phyloP scores from a whole-genome alignment of 495 filamentous ascomycete species.

The Hyaloscypha finlandica region DNA sequence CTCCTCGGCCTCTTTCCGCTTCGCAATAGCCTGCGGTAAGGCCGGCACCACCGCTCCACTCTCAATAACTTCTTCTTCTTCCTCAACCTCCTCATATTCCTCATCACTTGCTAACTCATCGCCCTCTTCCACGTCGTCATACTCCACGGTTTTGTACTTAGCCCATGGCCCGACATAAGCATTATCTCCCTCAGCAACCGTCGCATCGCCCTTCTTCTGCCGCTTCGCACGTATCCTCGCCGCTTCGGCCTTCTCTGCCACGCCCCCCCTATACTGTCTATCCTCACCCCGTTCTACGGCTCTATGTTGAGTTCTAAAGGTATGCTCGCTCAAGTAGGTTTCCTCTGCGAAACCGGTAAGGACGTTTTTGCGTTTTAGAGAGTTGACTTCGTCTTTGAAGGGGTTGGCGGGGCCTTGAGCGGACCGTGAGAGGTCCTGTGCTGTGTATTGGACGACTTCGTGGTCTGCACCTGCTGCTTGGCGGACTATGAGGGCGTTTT shows the following conservation, averaged over 20 bases:
- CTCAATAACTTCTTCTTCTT: slow-evolving; percentile 51
- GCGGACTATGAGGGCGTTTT: slow-evolving; percentile 56
- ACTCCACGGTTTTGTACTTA: slow-evolving; percentile 65
- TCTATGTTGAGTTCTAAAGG: slow-evolving; percentile 79
- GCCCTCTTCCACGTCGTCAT: slow-evolving; percentile 56
- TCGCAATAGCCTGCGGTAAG: slow-evolving; percentile 56
- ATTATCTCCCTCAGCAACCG: slow-evolving; percentile 79
- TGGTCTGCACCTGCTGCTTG: slow-evolving; percentile 51
- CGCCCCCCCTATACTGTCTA: slow-evolving; percentile 41
- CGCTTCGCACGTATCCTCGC: slow-evolving; percentile 67
- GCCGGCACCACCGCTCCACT: slow-evolving; percentile 54
- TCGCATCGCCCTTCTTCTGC: slow-evolving; percentile 80
- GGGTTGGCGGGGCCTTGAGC: slow-evolving; percentile 76
- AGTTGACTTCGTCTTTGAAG: slow-evolving; percentile 64
- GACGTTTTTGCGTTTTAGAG: slow-evolving; percentile 84
- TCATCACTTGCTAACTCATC: slow-evolving; percentile 70
- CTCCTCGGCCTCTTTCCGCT: slow-evolving; percentile 59
- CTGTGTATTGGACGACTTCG: slow-evolving; percentile 65
- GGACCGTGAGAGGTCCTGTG: slow-evolving; percentile 65
- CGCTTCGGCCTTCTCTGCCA: slow-evolving; percentile 64
- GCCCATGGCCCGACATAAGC: slow-evolving; percentile 96
- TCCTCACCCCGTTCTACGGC: slow-evolving; percentile 63
- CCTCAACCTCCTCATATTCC: slow-evolving; percentile 73
- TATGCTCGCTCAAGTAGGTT: slow-evolving; percentile 83
- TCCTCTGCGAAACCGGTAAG: slow-evolving; percentile 89